phyloP scores from a whole-genome alignment of 2,329 filamentous ascomycete genomes.

The Aspergillus sp. region DNA sequence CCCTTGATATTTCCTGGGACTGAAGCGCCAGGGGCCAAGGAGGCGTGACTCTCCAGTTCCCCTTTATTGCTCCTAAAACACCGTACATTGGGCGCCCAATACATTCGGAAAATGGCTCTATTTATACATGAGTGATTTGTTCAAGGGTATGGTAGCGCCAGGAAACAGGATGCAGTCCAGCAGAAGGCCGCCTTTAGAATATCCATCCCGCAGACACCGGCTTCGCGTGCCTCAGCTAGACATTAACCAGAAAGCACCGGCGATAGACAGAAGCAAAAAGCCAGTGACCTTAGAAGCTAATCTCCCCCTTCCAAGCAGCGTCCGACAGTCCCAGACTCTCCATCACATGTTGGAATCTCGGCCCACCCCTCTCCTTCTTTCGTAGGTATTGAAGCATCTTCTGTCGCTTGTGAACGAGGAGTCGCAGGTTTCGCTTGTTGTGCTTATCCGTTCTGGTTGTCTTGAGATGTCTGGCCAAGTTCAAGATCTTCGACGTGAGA shows the following conservation, averaged over 20 bases:
- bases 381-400: constrained; percentile 81
- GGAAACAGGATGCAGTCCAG: too few species aligned
- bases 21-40: too few species aligned
- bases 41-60: too few species aligned
- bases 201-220: too few species aligned
- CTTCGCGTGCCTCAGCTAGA: too few species aligned
- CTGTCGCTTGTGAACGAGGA: constrained; percentile 81
- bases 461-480: constrained; percentile 63
- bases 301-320: constrained; percentile 84
- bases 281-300: constrained; percentile 51
- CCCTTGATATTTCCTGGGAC: too few species aligned
- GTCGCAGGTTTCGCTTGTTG: constrained; percentile 80
- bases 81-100: too few species aligned
- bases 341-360: constrained; percentile 79
- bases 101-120: background rate
- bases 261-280: constrained; percentile 10
- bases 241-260: constrained; percentile 3
- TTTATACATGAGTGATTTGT: constrained; percentile 11
- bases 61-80: too few species aligned
- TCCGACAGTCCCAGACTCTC: constrained; percentile 76
- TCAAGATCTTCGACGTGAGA: constrained; percentile 84
- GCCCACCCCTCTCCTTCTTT: constrained; percentile 80
- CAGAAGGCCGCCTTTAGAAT: too few species aligned
- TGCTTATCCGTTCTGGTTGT: constrained; percentile 75
- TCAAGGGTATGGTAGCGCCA: too few species aligned